Conservation (phyloP, 148 eudicot genomes). For the Cornus florida region DNA sequence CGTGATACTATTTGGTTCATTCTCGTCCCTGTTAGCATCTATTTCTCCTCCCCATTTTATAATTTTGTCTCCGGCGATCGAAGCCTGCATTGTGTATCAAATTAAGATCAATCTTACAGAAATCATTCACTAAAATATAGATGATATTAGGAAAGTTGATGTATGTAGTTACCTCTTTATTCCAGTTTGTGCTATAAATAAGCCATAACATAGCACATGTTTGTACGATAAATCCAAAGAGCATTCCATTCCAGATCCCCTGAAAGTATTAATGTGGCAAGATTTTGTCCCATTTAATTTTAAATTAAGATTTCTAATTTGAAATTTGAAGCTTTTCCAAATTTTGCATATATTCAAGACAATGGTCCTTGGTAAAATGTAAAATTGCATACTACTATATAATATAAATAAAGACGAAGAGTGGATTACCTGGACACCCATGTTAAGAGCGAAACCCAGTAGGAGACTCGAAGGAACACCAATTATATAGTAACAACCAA, state of each 20-base stretch:
- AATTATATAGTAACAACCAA: neutral
- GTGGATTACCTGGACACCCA: slow-evolving; percentile 38
- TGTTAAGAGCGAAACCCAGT: slow-evolving; percentile 25
- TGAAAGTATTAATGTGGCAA: slow-evolving; percentile 9
- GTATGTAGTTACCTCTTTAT: slow-evolving; percentile 38
- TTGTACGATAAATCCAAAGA: slow-evolving; percentile 45
- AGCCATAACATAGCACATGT: slow-evolving; percentile 31
- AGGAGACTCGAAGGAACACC: slow-evolving; percentile 47
- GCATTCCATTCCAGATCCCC: slow-evolving; percentile 69
- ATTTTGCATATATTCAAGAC: too few species aligned
- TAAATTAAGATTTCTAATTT: too few species aligned
- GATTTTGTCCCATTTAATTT: too few species aligned
- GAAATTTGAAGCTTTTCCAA: too few species aligned
- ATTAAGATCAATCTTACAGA: too few species aligned
- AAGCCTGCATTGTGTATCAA: slow-evolving; percentile 43
- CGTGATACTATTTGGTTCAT: too few species aligned
- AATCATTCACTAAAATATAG: too few species aligned
- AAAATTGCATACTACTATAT: too few species aligned
- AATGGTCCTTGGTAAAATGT: too few species aligned
- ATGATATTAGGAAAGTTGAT: too few species aligned
- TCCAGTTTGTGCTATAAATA: slow-evolving; percentile 48
- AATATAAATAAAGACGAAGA: neutral
- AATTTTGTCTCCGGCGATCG: slow-evolving; percentile 47
- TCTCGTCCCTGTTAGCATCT: neutral
- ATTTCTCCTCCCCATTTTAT: slow-evolving; percentile 45